phyloP scores from a whole-genome alignment of 345 rosid genomes.

The Eucalyptus sp. region DNA sequence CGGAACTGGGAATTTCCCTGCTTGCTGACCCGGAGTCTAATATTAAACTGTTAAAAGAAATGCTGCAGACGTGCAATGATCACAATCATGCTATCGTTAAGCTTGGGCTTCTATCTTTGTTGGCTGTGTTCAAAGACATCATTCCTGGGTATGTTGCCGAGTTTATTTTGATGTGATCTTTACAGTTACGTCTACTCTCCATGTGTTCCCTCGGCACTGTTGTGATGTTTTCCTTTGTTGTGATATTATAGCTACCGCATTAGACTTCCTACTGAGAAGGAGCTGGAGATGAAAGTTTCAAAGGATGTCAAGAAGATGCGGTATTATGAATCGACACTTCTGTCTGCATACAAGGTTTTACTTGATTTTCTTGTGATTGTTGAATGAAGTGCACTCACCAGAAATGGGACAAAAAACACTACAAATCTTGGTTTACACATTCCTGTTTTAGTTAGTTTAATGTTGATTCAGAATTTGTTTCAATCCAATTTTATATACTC shows the following conservation, averaged over 20 bases:
- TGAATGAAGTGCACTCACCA: neutral
- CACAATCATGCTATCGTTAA: slow-evolving; percentile 46
- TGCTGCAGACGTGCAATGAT: slow-evolving; percentile 56
- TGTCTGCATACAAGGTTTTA: slow-evolving; percentile 74
- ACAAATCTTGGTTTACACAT: neutral
- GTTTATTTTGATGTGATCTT: neutral
- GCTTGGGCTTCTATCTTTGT: slow-evolving; percentile 64
- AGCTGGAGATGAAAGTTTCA: slow-evolving; percentile 95
- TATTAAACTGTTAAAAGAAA: slow-evolving; percentile 64
- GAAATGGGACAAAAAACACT: neutral
- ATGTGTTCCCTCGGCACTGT: neutral
- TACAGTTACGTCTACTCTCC: neutral
- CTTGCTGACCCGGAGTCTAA: slow-evolving; percentile 74
- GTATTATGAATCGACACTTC: slow-evolving; percentile 70
- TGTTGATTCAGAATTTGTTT: neutral
- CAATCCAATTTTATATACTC: neutral
- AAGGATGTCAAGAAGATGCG: slow-evolving; percentile 90
- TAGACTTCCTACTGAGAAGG: slow-evolving; percentile 95
- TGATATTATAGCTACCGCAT: slow-evolving; percentile 62
- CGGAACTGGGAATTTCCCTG: slow-evolving; percentile 69
- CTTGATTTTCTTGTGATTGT: neutral
- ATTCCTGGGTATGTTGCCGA: slow-evolving; percentile 65
- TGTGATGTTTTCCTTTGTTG: neutral
- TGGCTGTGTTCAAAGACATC: slow-evolving; percentile 89
- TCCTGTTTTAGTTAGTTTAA: neutral